A percentile compares a stretch with the other conserved stretches of the same genome.
phyloP scores from a whole-genome alignment of 768 basidiomycete species.

The Boletus eberwhitei region DNA sequence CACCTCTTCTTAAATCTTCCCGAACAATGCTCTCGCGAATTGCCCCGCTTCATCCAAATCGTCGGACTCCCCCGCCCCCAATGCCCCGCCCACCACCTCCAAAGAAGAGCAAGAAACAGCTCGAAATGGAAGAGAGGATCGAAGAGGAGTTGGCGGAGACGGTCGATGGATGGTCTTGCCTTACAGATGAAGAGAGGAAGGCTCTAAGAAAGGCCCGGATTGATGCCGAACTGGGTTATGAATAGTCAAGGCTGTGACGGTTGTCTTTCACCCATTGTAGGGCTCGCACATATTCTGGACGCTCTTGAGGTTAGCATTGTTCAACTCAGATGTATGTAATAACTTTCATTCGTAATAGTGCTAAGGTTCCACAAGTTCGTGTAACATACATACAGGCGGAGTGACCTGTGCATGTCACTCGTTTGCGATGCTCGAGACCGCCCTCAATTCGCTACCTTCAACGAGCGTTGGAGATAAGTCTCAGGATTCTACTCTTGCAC shows the following conservation, averaged over 20 bases:
- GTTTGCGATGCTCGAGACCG: not conserved
- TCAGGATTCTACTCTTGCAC: conserved; percentile 21
- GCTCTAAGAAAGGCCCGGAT: conserved; percentile 57
- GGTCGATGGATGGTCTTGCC: conserved; percentile 59
- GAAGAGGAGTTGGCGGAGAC: conserved; percentile 76
- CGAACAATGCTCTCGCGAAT: conserved; percentile 61
- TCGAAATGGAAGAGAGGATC: conserved; percentile 73
- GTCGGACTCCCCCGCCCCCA: conserved; percentile 71
- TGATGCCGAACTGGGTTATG: conserved; percentile 61
- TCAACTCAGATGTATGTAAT: conserved; percentile 1
- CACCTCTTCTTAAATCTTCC: conserved; percentile 64
- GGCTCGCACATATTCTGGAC: not conserved
- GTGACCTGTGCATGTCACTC: not conserved
- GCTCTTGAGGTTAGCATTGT: not conserved
- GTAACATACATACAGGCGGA: not conserved
- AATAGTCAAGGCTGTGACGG: conserved; percentile 22
- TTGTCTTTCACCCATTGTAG: not conserved
- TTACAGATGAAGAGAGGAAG: conserved; percentile 42
- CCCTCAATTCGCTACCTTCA: not conserved
- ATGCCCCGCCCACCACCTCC: conserved; percentile 65
- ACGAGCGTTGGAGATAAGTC: conserved; percentile 18
- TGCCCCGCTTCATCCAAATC: conserved; percentile 72
- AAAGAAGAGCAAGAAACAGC: conserved; percentile 79
- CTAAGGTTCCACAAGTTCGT: not conserved
- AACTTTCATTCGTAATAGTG: not conserved